Conservation (phyloP, 495 filamentous ascomycete species). For the Tuber melanosporum region DNA sequence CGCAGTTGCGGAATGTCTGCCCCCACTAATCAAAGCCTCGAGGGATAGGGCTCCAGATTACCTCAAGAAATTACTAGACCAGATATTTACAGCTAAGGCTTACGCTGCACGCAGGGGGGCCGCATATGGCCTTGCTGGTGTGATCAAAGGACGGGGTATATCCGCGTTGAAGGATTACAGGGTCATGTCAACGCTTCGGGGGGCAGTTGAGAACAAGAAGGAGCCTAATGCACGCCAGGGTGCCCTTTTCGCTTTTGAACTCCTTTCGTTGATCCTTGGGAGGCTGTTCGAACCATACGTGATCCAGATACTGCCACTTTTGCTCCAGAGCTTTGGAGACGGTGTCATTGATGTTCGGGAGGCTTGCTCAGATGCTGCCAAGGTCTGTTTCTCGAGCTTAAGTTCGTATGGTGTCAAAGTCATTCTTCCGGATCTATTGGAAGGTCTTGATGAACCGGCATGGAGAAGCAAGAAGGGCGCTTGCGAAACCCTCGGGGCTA, state of each 20-base stretch:
- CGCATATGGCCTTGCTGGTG: slow-evolving; percentile 87
- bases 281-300: slow-evolving; percentile 91
- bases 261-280: slow-evolving; percentile 76
- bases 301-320: slow-evolving; percentile 86
- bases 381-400: slow-evolving; percentile 84
- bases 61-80: slow-evolving; percentile 69
- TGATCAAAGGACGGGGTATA: slow-evolving; percentile 78
- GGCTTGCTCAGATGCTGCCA: slow-evolving; percentile 83
- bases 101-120: slow-evolving; percentile 88
- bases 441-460: slow-evolving; percentile 88
- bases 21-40: slow-evolving; percentile 75
- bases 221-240: slow-evolving; percentile 82
- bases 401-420: slow-evolving; percentile 95
- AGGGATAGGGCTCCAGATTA: slow-evolving; percentile 70
- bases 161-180: slow-evolving; percentile 75
- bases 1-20: slow-evolving; percentile 86
- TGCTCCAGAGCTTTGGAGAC: slow-evolving; percentile 85
- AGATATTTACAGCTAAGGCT: slow-evolving; percentile 72
- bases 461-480: slow-evolving; percentile 98
- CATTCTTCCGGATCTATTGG: slow-evolving; percentile 82
- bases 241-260: slow-evolving; percentile 80
- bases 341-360: slow-evolving; percentile 81
- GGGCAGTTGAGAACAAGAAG: slow-evolving; percentile 83
- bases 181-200: slow-evolving; percentile 69
- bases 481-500: slow-evolving; percentile 89